Evolutionary conservation across 495 filamentous ascomycete genomes (phyloP).

Genomic region (Penicillium desertorum): DNA sequence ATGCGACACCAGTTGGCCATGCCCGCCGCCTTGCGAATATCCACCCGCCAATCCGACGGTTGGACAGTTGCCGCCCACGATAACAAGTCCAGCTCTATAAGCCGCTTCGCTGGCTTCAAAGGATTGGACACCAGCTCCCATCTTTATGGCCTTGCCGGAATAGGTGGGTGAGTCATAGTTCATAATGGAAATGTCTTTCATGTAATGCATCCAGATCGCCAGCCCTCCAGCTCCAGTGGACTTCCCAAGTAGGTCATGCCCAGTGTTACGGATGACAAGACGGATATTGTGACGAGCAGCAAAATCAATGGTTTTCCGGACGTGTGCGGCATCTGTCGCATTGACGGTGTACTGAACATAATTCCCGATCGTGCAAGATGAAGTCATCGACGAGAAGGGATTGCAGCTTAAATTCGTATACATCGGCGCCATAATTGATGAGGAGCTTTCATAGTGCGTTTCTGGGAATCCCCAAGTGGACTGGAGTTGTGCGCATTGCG

Average conservation of each 20-base stretch:
- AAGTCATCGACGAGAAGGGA: neutral
- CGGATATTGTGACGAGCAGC: neutral
- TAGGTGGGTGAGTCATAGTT: neutral
- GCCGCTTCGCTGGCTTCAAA: constrained; percentile 2
- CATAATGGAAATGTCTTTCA: constrained; percentile 2
- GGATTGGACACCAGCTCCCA: constrained; percentile 1
- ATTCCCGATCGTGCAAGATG: neutral
- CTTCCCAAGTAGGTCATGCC: constrained; percentile 3
- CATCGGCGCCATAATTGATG: neutral
- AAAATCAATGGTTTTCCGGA: neutral
- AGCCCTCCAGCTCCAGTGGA: constrained; percentile 5
- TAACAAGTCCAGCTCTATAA: neutral
- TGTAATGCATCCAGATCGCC: constrained; percentile 3
- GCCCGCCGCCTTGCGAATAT: constrained; percentile 59
- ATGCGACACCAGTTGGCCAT: constrained; percentile 46
- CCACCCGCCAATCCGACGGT: constrained; percentile 45
- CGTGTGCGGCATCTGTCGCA: neutral
- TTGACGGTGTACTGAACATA: constrained; percentile 1
- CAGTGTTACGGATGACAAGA: constrained; percentile 5
- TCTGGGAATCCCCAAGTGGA: constrained; percentile 2
- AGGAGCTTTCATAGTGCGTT: constrained; percentile 1
- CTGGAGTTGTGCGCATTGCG: neutral
- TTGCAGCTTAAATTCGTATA: neutral
- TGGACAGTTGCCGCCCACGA: constrained; percentile 18
- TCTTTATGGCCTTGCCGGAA: neutral